Conservation (phyloP, 192 early-diverging fungal genomes). For the Entomortierella lignicola region DNA sequence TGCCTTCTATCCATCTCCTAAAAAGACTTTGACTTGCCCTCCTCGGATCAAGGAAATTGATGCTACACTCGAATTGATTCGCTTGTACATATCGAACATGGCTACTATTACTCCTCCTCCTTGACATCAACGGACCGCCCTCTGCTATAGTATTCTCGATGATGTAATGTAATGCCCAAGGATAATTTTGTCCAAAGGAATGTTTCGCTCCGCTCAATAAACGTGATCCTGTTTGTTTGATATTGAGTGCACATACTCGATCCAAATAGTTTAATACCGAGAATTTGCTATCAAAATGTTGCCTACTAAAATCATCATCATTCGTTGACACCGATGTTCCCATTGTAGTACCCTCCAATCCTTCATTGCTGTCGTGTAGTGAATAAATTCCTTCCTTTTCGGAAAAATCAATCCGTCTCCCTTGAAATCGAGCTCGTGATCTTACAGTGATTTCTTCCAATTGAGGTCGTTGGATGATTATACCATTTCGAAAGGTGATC, state of each 20-base stretch:
- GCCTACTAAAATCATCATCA: no score
- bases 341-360: no score
- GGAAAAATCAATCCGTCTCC: background rate
- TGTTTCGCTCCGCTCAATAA: constrained; percentile 20
- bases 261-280: constrained; percentile 33
- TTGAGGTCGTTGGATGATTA: constrained; percentile 35
- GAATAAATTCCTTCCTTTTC: constrained; percentile 12
- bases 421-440: background rate
- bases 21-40: constrained; percentile 32
- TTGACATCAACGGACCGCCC: no score
- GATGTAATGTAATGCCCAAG: constrained; percentile 36
- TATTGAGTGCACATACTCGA: constrained; percentile 26
- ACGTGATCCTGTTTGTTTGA: constrained; percentile 11
- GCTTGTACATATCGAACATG: constrained; percentile 13
- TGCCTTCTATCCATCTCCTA: constrained; percentile 47
- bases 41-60: constrained; percentile 46
- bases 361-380: background rate
- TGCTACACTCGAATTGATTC: constrained; percentile 38
- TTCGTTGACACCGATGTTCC: no score
- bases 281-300: constrained; percentile 4
- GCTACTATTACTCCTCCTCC: background rate
- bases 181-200: constrained; percentile 33
- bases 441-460: constrained; percentile 35
- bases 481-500: constrained; percentile 24
- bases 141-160: background rate